Percentiles rank a stretch among this genome's conserved stretches.
Evolutionary conservation across 768 basidiomycete species (phyloP).

Genomic region (Leccinum barrowsii): DNA sequence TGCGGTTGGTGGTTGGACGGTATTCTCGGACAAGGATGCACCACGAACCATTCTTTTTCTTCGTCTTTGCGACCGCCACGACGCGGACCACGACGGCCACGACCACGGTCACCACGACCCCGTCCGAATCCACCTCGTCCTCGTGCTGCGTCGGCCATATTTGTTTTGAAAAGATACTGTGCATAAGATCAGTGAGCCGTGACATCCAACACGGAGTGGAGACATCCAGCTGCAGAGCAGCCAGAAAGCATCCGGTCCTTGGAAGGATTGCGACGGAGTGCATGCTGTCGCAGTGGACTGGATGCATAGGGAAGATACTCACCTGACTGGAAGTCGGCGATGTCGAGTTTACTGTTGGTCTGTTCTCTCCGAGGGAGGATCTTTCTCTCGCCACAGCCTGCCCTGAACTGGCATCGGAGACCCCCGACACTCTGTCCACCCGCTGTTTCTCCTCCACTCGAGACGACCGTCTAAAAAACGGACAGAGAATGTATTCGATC

Average conservation of each 20-base stretch:
- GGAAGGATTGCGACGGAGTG: background rate
- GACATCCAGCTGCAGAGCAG: conserved; percentile 46
- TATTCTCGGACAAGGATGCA: background rate
- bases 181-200: conserved; percentile 25
- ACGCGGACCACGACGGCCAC: conserved; percentile 76
- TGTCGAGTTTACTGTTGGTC: conserved; percentile 18
- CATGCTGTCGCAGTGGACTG: background rate
- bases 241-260: background rate
- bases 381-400: conserved; percentile 13
- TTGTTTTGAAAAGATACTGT: conserved; percentile 25
- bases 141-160: conserved; percentile 89
- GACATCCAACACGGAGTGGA: conserved; percentile 40
- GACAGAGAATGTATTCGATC: too few relatives aligned
- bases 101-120: conserved; percentile 67
- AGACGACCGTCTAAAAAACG: background rate
- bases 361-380: conserved; percentile 1
- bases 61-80: conserved; percentile 99
- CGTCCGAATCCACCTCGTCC: conserved; percentile 91
- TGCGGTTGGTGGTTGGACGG: conserved; percentile 30
- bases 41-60: conserved; percentile 95
- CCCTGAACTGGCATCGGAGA: conserved; percentile 24
- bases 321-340: conserved; percentile 29
- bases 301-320: conserved; percentile 25
- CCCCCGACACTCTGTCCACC: conserved; percentile 15
- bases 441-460: conserved; percentile 14